Base-by-base conservation (phyloP, 495 filamentous ascomycete species). In the Neohortaea acidophila region DNA sequence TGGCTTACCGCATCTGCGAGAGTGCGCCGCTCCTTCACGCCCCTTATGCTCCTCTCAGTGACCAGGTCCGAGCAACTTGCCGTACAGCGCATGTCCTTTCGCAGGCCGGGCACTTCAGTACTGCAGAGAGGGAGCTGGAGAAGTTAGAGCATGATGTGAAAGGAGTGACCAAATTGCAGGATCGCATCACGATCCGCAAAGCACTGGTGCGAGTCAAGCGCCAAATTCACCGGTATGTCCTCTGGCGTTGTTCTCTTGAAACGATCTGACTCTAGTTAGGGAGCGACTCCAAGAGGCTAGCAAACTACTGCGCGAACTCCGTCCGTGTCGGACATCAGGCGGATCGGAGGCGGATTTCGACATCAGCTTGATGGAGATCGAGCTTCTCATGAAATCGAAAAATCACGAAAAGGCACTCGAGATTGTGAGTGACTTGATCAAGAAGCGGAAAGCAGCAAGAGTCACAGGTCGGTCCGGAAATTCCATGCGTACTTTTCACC, bases 321-420 rank as follows among this genome's bases (percentile, higher is more conserved):
- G 37, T n/a, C 36, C 44, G 4, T 22, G 32, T 6, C 42, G 46
- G 10, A 26, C 23, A 14, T 27, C 36, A n/a, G 41, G 21, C 18
- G 79, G 85, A 37, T 68, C 74, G 1, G 85, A 93, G 48, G 55
- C 89, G 29, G 60, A 67, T 23, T 77, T 83, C 43, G 65, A 79
- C 26, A 64, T 94, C 30, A 64, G 76, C 34, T 64, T 77, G 23
- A 60, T 81, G 17, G 69, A 79, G 35, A 72, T 92, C 39, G 80
- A 89, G 38, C 71, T 74, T 29, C 67, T 79, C 12, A 64, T 75
- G 23, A 77, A 78, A 23, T 68, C 68, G 40, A 65, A 67, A 21
- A 67, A 81, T 49, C 72, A 73, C 43, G 55, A 69, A 1, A 55
- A 59, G 2, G 84, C 89, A 12, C 66, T 93, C 21, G 51, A 52